Percentiles rank a stretch among this genome's conserved stretches.
phyloP scores from a whole-genome alignment of 306 rosid species.

The Acmispon strigosus region DNA sequence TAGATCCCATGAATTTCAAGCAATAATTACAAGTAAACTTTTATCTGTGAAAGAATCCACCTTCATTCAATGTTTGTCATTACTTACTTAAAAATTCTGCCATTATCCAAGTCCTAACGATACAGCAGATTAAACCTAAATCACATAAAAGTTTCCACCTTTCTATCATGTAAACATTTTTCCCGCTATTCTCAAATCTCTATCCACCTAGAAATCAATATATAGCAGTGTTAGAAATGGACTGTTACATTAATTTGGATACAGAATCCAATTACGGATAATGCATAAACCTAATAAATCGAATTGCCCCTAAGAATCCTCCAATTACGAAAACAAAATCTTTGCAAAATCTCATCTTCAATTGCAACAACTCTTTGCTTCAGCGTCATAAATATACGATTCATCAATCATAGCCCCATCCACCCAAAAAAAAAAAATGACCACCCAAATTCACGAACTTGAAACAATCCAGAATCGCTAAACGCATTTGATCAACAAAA shows the following conservation, averaged over 20 bases:
- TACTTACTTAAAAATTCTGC: not conserved
- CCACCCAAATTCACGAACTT: not conserved
- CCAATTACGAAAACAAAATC: not conserved
- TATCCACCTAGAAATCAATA: not conserved
- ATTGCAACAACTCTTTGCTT: not conserved
- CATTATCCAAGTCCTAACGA: not conserved
- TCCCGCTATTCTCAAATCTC: not conserved
- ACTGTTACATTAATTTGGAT: not conserved
- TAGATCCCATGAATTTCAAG: not conserved
- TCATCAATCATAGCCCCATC: not conserved
- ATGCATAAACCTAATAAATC: not conserved
- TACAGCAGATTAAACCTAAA: not conserved
- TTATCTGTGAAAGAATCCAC: not conserved
- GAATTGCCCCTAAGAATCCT: not conserved
- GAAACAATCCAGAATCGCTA: not conserved
- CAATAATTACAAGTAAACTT: not conserved
- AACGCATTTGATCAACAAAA: conserved; percentile 17
- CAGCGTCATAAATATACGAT: not conserved
- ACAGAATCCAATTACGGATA: not conserved
- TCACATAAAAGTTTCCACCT: not conserved
- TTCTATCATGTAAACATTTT: not conserved
- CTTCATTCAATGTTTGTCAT: not conserved
- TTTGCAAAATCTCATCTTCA: not conserved
- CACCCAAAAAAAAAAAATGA: not conserved
- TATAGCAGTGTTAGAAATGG: not conserved